Percentiles rank a stretch among this genome's conserved stretches.
Evolutionary conservation across 257 asterid genomes (phyloP).

Genomic region (Ilex asprella): DNA sequence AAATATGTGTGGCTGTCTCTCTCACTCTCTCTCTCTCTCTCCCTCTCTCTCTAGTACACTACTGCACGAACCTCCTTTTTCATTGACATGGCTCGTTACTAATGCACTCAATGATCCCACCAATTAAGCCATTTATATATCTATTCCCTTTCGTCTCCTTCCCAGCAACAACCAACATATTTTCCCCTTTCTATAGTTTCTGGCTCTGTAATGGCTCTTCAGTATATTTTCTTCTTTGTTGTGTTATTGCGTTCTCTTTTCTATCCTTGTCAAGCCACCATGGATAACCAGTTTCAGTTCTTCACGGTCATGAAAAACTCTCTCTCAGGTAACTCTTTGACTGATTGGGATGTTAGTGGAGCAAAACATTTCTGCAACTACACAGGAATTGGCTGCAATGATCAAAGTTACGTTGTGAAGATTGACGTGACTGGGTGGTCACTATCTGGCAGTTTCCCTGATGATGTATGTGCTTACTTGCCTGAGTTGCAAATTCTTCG

Average conservation of each 20-base stretch:
- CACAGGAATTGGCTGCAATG: conserved; percentile 2
- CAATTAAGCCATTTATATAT: conserved; percentile 50
- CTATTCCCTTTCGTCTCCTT: conserved; percentile 22
- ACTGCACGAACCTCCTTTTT: conserved; percentile 36
- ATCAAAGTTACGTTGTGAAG: background rate
- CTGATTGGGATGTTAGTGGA: background rate
- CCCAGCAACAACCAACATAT: conserved; percentile 22
- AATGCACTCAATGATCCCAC: conserved; percentile 33
- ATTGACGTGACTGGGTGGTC: background rate
- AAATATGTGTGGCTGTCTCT: no score
- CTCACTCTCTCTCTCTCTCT: no score
- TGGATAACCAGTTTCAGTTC: background rate
- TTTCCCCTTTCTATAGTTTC: conserved; percentile 4
- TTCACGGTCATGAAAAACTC: background rate
- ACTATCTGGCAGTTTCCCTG: background rate
- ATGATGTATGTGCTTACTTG: background rate
- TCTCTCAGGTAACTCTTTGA: background rate
- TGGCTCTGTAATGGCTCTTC: conserved; percentile 30
- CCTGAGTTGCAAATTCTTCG: background rate
- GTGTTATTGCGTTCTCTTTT: background rate
- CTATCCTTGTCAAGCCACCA: background rate
- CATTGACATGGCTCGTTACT: conserved; percentile 14
- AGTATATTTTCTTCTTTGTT: conserved; percentile 6
- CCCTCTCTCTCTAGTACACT: no score
- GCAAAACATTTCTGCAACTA: background rate